phyloP scores from a whole-genome alignment of 768 basidiomycete species.

The Tylopilus intermedius region DNA sequence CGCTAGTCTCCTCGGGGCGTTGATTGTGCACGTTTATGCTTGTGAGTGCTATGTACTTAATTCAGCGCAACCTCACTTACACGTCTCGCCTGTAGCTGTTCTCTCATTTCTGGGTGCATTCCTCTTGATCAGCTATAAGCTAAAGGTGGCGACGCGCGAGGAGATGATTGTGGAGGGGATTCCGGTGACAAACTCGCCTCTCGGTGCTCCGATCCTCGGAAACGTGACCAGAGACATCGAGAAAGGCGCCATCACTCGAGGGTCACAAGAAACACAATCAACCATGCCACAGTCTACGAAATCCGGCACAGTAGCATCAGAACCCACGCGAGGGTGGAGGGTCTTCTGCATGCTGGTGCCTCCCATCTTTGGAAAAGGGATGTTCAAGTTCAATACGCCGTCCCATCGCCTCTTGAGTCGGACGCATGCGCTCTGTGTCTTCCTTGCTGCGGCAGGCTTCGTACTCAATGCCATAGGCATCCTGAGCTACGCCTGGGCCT shows the following conservation, averaged over 20 bases:
- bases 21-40: constrained; percentile 49
- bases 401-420: constrained; percentile 41
- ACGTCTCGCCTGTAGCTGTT: constrained; percentile 24
- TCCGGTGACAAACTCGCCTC: not conserved
- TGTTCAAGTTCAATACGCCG: constrained; percentile 36
- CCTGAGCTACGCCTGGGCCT: constrained; percentile 47
- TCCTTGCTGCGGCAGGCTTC: constrained; percentile 46
- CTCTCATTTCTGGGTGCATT: constrained; percentile 54
- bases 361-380: constrained; percentile 42
- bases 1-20: constrained; percentile 43
- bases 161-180: constrained; percentile 36
- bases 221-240: not conserved
- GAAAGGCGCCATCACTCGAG: not conserved
- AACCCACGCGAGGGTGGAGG: not conserved
- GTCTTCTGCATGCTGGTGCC: not conserved
- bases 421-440: constrained; percentile 48
- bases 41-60: constrained; percentile 30
- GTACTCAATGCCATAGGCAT: constrained; percentile 45
- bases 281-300: not conserved
- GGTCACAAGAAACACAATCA: not conserved
- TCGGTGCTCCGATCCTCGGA: not conserved
- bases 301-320: not conserved
- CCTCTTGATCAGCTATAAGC: constrained; percentile 49
- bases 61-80: not conserved
- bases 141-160: constrained; percentile 47